A percentile compares a stretch with the other conserved stretches of the same genome.
Conservation (phyloP, 2,329 filamentous ascomycete species). For the Talaromyces sp. region DNA sequence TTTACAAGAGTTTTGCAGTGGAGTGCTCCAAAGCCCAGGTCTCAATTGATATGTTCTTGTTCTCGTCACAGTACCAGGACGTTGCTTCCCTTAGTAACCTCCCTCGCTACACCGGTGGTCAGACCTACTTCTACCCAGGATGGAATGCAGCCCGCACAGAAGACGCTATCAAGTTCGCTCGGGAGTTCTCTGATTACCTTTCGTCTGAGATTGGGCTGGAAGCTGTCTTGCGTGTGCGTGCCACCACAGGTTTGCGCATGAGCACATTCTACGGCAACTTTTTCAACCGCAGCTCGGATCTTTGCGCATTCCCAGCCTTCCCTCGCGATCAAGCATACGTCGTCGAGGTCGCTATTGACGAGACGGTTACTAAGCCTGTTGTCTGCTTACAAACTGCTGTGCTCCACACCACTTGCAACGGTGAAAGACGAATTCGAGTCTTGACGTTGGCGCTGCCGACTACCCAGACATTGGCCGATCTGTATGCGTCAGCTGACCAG, state of each 20-base stretch:
- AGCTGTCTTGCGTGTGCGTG: slow-evolving; percentile 89
- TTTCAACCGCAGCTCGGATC: slow-evolving; percentile 95
- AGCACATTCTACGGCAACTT: slow-evolving; percentile 99
- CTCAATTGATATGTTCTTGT: slow-evolving; percentile 96
- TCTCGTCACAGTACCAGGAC: slow-evolving; percentile 93
- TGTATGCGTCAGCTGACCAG: slow-evolving; percentile 94
- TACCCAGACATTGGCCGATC: slow-evolving; percentile 79
- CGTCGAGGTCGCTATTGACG: slow-evolving; percentile 96
- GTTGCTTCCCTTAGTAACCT: slow-evolving; percentile 94
- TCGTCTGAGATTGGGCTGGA: slow-evolving; percentile 94
- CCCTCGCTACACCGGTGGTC: slow-evolving; percentile 90
- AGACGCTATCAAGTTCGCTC: slow-evolving; percentile 95
- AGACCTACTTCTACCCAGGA: slow-evolving; percentile 97
- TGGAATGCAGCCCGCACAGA: slow-evolving; percentile 94
- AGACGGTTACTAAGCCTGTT: slow-evolving; percentile 84
- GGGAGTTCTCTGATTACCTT: slow-evolving; percentile 94
- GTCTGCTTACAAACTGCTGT: slow-evolving; percentile 93
- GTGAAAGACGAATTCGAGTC: slow-evolving; percentile 89
- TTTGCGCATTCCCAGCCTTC: slow-evolving; percentile 97
- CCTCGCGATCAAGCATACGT: slow-evolving; percentile 96
- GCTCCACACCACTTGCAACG: slow-evolving; percentile 95
- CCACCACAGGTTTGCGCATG: slow-evolving; percentile 91
- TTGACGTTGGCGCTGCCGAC: slow-evolving; percentile 90
- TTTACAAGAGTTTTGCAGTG: slow-evolving; percentile 98
- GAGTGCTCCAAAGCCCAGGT: slow-evolving; percentile 99